Base-by-base conservation (phyloP, 164 flowering plant genomes). In the Vitis cinerea region DNA sequence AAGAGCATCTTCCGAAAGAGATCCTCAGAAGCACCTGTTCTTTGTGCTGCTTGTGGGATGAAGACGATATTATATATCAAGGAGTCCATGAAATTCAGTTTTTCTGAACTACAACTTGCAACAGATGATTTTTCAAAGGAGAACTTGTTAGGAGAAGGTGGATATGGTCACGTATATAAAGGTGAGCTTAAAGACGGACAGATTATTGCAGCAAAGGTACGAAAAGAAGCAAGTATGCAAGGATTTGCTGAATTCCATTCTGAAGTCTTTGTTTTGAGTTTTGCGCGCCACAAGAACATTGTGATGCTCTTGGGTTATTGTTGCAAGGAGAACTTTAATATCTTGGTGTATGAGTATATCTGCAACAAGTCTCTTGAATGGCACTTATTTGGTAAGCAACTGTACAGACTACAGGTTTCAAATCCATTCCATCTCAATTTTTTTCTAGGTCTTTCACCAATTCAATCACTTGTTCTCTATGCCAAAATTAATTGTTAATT, bases 261-360 rank as follows among this genome's bases (percentile, higher is more conserved):
- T 47, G 90, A 87, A 79, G 75, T 87, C 9, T 70, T 58, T 44
- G 83, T 85, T 57, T 68, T 89, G 14, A 85, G 81, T 75, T 78
- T 80, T 75, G 93, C 86, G n/a, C 86, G 88, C 2, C 93, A 89
- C 80, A 85, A 76, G 81, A 89, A 89, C 72, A 84, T 89, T 66
- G 83, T 87, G 61, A 83, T 84, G 88, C 80, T 89, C 67, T 72
- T 89, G 68, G 93, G 91, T 19, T 85, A 71, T 72, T 84, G 85
- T 67, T 75, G 76, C 79, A 77, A 81, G 76, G 87, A 83, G 64
- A 79, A 78, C 64, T 67, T 69, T 14, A 82, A 79, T 29, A 81
- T 89, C 57, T 72, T 89, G 83, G 89, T 89, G 6, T 89, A 89
- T 55, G 93, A 89, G 73, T 89, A 85, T 70, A 76, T 89, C 57